phyloP scores from a whole-genome alignment of 768 basidiomycete species.

The Tephrocybe rancida region DNA sequence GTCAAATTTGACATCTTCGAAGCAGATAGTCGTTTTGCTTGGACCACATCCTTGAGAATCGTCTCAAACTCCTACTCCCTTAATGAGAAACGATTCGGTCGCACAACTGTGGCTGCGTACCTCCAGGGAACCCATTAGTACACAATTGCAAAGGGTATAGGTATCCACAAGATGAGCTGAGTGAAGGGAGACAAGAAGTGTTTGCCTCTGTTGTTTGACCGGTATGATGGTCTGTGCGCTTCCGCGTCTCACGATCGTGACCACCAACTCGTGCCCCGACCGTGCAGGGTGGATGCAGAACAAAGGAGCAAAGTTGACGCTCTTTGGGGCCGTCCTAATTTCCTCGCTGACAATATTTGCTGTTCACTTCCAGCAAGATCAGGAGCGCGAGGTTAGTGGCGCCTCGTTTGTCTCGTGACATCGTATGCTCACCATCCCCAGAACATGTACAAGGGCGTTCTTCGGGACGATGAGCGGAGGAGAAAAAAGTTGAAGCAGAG shows the following conservation, averaged over 20 bases:
- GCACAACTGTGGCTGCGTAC: slow-evolving; percentile 26
- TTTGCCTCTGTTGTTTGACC: slow-evolving; percentile 31
- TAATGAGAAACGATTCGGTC: slow-evolving; percentile 7
- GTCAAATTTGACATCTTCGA: slow-evolving; percentile 83
- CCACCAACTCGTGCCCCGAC: slow-evolving; percentile 30
- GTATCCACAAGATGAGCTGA: slow-evolving; percentile 11
- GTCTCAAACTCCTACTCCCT: slow-evolving; percentile 75
- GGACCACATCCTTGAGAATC: slow-evolving; percentile 79
- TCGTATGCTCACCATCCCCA: slow-evolving; percentile 29
- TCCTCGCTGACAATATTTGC: slow-evolving; percentile 81
- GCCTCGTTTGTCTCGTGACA: neutral
- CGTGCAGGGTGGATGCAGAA: slow-evolving; percentile 48
- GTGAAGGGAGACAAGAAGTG: slow-evolving; percentile 23
- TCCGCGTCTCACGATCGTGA: neutral
- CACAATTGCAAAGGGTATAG: slow-evolving; percentile 15
- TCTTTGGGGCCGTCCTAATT: slow-evolving; percentile 64
- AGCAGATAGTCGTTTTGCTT: slow-evolving; percentile 81
- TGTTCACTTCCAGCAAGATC: slow-evolving; percentile 84
- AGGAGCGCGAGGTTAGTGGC: slow-evolving; percentile 73
- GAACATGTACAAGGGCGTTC: slow-evolving; percentile 91
- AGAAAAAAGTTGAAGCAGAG: slow-evolving; percentile 69
- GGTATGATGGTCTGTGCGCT: slow-evolving; percentile 29
- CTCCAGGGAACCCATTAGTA: slow-evolving; percentile 44
- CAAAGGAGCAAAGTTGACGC: slow-evolving; percentile 72
- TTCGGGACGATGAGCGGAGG: slow-evolving; percentile 85